Conservation (phyloP, 2,329 filamentous ascomycete species). For the Cladosporium sp. region DNA sequence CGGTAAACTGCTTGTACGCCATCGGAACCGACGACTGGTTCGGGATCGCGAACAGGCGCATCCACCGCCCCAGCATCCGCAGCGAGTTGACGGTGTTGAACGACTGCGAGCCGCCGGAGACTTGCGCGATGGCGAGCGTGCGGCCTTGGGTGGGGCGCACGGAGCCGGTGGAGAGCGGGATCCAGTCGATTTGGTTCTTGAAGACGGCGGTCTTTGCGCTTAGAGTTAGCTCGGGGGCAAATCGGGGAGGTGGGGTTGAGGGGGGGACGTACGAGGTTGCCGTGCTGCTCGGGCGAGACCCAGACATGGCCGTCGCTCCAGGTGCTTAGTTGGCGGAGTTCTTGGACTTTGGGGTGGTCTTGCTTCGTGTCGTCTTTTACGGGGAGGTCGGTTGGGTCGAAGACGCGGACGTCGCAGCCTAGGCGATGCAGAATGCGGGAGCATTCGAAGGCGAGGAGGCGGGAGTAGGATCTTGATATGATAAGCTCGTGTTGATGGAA, state of each 20-base stretch:
- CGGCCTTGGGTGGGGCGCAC: constrained; percentile 61
- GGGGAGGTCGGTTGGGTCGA: constrained; percentile 52
- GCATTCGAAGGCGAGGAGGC: constrained; percentile 54
- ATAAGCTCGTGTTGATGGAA: not conserved
- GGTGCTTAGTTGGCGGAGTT: constrained; percentile 52
- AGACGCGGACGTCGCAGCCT: constrained; percentile 61
- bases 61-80: constrained; percentile 59
- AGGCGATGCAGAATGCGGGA: constrained; percentile 56
- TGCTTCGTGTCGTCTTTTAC: constrained; percentile 59
- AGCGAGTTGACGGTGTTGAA: constrained; percentile 63
- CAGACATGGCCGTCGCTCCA: constrained; percentile 65
- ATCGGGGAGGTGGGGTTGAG: not conserved
- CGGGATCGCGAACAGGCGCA: constrained; percentile 44
- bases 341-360: constrained; percentile 54
- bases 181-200: constrained; percentile 68
- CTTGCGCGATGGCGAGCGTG: constrained; percentile 56
- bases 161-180: constrained; percentile 55
- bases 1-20: constrained; percentile 55
- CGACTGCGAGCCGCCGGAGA: constrained; percentile 58
- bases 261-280: constrained; percentile 47
- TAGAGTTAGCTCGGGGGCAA: constrained; percentile 18
- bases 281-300: constrained; percentile 62
- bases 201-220: constrained; percentile 52
- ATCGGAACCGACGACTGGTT: constrained; percentile 60
- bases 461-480: constrained; percentile 51